A percentile compares a stretch with the other conserved stretches of the same genome.
Evolutionary conservation across 257 asterid genomes (phyloP).

Genomic region (Penstemon eatonii): DNA sequence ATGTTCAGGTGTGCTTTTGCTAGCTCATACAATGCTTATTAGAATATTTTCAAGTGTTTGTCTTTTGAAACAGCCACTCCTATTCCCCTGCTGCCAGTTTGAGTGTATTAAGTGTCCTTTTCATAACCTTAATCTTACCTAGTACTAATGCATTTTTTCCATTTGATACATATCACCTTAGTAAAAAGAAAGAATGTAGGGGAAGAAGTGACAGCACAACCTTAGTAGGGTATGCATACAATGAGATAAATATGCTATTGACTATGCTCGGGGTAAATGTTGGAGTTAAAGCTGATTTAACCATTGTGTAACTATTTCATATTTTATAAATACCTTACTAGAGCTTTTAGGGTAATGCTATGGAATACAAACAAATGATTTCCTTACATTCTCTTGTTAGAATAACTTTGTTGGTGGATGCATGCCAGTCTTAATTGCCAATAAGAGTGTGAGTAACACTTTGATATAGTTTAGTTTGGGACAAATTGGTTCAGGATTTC

Average conservation of each 20-base stretch:
- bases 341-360: too few relatives aligned
- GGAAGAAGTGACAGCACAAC: too few relatives aligned
- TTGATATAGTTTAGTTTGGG: slow-evolving; percentile 13
- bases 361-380: too few relatives aligned
- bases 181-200: too few relatives aligned
- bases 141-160: neutral
- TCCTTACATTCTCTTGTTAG: too few relatives aligned
- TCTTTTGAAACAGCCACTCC: neutral
- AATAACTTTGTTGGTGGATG: slow-evolving; percentile 2
- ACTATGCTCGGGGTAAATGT: too few relatives aligned
- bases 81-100: slow-evolving; percentile 18
- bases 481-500: slow-evolving; percentile 13
- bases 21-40: slow-evolving; percentile 15
- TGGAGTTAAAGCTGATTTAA: too few relatives aligned
- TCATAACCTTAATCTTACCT: neutral
- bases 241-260: too few relatives aligned
- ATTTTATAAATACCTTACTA: too few relatives aligned
- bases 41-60: slow-evolving; percentile 21
- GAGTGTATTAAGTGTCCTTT: slow-evolving; percentile 19
- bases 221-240: too few relatives aligned
- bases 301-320: too few relatives aligned
- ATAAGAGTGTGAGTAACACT: neutral
- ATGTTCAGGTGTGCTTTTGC: slow-evolving; percentile 66
- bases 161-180: slow-evolving; percentile 5
- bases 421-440: neutral